phyloP scores from a whole-genome alignment of 768 basidiomycete species.

The Nidula microcarpa region DNA sequence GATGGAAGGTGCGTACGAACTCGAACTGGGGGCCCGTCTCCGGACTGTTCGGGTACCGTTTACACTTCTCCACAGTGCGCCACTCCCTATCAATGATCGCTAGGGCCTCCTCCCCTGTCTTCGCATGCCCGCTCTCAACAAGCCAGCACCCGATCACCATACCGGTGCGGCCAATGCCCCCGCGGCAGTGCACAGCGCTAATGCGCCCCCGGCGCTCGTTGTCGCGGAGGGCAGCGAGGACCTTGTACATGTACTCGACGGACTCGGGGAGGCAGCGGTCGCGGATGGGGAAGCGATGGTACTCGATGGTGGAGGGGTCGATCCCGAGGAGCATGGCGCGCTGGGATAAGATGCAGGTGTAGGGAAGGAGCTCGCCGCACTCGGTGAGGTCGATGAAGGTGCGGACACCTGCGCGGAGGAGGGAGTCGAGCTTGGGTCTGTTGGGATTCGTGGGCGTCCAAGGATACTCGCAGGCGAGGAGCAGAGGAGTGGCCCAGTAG shows the following conservation, averaged over 20 bases:
- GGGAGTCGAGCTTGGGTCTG: conserved; percentile 69
- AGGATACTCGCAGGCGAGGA: conserved; percentile 82
- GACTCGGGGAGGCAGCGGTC: conserved; percentile 68
- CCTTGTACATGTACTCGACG: conserved; percentile 51
- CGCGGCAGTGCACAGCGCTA: conserved; percentile 75
- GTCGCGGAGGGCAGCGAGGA: conserved; percentile 57
- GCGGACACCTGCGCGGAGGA: conserved; percentile 68
- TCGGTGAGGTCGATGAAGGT: conserved; percentile 88
- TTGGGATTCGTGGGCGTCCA: conserved; percentile 58
- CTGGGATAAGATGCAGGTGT: conserved; percentile 47
- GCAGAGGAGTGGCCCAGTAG: conserved; percentile 73
- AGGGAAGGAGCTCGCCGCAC: conserved; percentile 68
- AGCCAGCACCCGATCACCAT: conserved; percentile 70
- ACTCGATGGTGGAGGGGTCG: conserved; percentile 53
- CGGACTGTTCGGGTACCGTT: conserved; percentile 70
- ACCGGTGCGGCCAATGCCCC: conserved; percentile 74
- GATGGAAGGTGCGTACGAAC: conserved; percentile 60
- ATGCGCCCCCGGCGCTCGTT: conserved; percentile 57
- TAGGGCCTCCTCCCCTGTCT: conserved; percentile 63
- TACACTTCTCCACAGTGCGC: conserved; percentile 76
- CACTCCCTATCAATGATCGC: conserved; percentile 64
- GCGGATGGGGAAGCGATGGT: conserved; percentile 76
- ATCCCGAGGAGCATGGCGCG: conserved; percentile 57
- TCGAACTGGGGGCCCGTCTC: conserved; percentile 80
- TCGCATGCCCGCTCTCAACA: conserved; percentile 60